A percentile compares a stretch with the other conserved stretches of the same genome.
Evolutionary conservation across 2,329 filamentous ascomycete species (phyloP).

Genomic region (Hirsutella minnesotensis): DNA sequence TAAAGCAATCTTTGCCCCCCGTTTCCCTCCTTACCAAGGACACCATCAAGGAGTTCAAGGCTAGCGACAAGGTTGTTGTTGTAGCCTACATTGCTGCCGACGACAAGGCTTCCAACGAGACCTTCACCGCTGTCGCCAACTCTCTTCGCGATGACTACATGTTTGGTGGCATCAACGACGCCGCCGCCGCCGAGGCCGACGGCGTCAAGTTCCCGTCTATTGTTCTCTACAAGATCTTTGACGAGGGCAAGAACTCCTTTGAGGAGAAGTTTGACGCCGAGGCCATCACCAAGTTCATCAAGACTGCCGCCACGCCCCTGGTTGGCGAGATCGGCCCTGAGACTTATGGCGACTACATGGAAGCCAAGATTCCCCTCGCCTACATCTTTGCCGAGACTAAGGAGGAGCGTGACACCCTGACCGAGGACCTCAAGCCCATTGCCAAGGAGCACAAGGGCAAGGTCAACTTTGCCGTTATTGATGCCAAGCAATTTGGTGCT

Average conservation of each 20-base stretch:
- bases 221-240: slow-evolving; percentile 94
- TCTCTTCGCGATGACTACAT: slow-evolving; percentile 81
- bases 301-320: slow-evolving; percentile 74
- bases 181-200: slow-evolving; percentile 75
- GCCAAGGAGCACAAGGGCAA: slow-evolving; percentile 87
- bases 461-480: slow-evolving; percentile 97
- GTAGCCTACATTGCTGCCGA: slow-evolving; percentile 75
- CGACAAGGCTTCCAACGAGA: slow-evolving; percentile 78
- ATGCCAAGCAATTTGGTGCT: slow-evolving; percentile 85
- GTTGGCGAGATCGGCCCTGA: slow-evolving; percentile 95
- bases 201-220: slow-evolving; percentile 78
- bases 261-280: slow-evolving; percentile 68
- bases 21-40: slow-evolving; percentile 75
- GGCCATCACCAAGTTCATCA: slow-evolving; percentile 71
- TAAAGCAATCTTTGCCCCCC: slow-evolving; percentile 90
- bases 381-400: slow-evolving; percentile 94
- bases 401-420: slow-evolving; percentile 76
- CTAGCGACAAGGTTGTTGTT: slow-evolving; percentile 88
- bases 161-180: slow-evolving; percentile 80
- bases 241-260: slow-evolving; percentile 87
- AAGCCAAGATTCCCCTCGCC: slow-evolving; percentile 78
- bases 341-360: slow-evolving; percentile 93
- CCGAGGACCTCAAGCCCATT: slow-evolving; percentile 68
- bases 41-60: slow-evolving; percentile 92
- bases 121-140: slow-evolving; percentile 63